Evolutionary conservation across 768 basidiomycete species (phyloP), one percentile per base, ranked within the genome.

Genomic region (Rhodotorula toruloides): DNA sequence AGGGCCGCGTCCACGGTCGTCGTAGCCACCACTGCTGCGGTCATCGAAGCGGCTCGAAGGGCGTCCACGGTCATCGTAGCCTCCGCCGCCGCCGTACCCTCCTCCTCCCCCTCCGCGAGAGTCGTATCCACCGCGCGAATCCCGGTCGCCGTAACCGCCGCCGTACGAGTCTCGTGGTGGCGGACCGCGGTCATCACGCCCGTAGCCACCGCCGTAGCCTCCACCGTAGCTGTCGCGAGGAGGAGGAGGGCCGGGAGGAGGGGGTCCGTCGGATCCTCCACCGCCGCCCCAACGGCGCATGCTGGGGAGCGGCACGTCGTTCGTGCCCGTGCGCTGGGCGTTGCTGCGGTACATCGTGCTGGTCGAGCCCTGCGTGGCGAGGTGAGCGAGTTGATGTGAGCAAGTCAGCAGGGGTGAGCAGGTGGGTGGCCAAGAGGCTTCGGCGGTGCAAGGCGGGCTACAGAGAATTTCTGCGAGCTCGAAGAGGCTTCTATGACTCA

Each of bases 241-340:
- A 6, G 32, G 49, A 25, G 60, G 64, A 27, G 61, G 42, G 14
- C 34, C 43, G 17, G 22, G n/a, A 34, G 44, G 42, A 43, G 52
- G 48, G 27, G 54, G 54, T 31, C 39, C 53, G 3, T 19, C 43
- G 49, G 25, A 39, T 10, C 57, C 49, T 16, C n/a, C 65, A 25
- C 58, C 67, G n/a, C 67, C 67, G n/a, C 73, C 72, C 73, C 73
- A 73, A 21, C 73, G 55, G 9, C 73, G 66, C 17, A 44, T 54
- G 4, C 57, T 43, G 34, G 54, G 53, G 27, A 74, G 63, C 3
- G 67, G 63, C 17, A 64, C 68, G 10, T 67, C 70, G 58, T 74
- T 73, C 25, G 67, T 64, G 37, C 69, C 71, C 1, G 69, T 68
- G 22, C 61, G 59, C 29, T 54, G 54, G 12, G 63, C 21, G 57